Evolutionary conservation across 2,329 filamentous ascomycete genomes (phyloP).

Genomic region (Colletotrichum euphorbiae): DNA sequence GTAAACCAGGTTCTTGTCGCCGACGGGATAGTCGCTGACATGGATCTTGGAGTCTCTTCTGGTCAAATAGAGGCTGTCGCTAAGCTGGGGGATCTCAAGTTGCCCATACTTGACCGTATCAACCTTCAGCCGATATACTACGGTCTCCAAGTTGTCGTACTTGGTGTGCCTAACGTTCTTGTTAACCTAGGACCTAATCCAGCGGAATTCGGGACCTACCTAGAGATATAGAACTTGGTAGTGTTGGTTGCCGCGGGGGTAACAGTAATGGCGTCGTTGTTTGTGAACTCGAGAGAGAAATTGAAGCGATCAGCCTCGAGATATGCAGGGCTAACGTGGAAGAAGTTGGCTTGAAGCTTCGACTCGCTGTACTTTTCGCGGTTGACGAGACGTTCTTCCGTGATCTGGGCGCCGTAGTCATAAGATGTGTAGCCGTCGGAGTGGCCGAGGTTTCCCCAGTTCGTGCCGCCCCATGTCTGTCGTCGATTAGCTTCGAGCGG

Average conservation of each 20-base stretch:
- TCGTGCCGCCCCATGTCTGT: slow-evolving; percentile 76
- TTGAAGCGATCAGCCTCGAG: slow-evolving; percentile 64
- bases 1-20: slow-evolving; percentile 68
- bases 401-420: slow-evolving; percentile 63
- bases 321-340: slow-evolving; percentile 75
- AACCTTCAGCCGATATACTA: slow-evolving; percentile 70
- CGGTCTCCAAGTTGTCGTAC: slow-evolving; percentile 66
- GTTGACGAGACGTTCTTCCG: slow-evolving; percentile 72
- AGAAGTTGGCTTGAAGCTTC: slow-evolving; percentile 78
- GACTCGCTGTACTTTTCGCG: slow-evolving; percentile 81
- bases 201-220: not conserved
- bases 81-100: slow-evolving; percentile 66
- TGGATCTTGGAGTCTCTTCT: slow-evolving; percentile 73
- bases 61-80: slow-evolving; percentile 64
- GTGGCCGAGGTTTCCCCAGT: slow-evolving; percentile 80
- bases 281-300: slow-evolving; percentile 46
- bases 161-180: slow-evolving; percentile 62
- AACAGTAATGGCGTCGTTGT: slow-evolving; percentile 60
- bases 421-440: slow-evolving; percentile 67
- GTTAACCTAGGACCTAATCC: not conserved
- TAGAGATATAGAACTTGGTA: slow-evolving; percentile 66
- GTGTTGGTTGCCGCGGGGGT: slow-evolving; percentile 68
- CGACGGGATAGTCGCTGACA: slow-evolving; percentile 72
- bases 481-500: not conserved
- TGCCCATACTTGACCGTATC: slow-evolving; percentile 62